These are phyloP conservation scores for Auxenochlorella pyrenoidosa DNA, from an alignment of 139 green algal species.

Conservation along the genomic window DNA sequence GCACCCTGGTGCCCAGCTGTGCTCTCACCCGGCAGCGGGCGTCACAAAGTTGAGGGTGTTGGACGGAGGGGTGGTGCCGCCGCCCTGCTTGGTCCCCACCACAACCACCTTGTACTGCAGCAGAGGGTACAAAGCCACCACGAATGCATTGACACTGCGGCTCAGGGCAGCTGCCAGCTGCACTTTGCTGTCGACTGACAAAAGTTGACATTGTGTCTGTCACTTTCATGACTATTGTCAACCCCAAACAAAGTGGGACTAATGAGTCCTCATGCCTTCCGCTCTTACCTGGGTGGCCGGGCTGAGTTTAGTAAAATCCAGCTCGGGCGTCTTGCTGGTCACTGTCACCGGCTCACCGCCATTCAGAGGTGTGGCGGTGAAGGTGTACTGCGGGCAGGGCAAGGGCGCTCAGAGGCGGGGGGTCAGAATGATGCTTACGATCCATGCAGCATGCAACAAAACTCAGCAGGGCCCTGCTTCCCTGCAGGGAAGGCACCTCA, in stretches of 20 bases:
- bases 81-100: background rate
- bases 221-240: no score
- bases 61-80: background rate
- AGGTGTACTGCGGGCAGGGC: background rate
- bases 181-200: no score
- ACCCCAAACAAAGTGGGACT: no score
- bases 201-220: no score
- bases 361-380: background rate
- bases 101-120: conserved; percentile 7
- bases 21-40: background rate
- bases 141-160: no score
- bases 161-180: no score
- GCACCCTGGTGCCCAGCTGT: background rate
- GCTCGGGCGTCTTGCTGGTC: background rate
- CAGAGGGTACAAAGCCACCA: background rate
- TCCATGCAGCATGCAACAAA: no score
- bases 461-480: no score
- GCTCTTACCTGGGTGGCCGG: background rate
- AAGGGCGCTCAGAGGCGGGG: background rate
- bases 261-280: no score
- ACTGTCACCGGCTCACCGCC: background rate
- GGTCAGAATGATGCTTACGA: no score
- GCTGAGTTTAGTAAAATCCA: background rate
- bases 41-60: conserved; percentile 20
- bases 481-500: background rate